Percentiles rank a stretch among this genome's conserved stretches.
Evolutionary conservation across 495 filamentous ascomycete genomes (phyloP).

Genomic region (Tuber borchii): DNA sequence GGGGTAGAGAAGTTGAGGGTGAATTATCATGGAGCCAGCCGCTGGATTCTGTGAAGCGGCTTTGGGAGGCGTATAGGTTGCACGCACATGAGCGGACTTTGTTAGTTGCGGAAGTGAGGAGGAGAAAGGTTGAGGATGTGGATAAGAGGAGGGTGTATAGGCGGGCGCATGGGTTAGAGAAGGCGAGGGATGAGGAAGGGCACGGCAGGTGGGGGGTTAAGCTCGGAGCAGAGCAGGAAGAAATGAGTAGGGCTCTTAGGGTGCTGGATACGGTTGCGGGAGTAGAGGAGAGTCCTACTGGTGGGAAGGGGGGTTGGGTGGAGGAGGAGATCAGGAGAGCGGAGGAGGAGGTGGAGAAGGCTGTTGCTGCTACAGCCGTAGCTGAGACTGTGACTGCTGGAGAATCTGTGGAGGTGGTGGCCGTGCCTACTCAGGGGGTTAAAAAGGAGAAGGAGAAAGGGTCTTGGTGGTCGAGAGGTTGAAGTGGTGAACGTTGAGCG

Average conservation of each 20-base stretch:
- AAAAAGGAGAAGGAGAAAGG: constrained; percentile 14
- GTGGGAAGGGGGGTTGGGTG: constrained; percentile 21
- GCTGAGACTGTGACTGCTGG: background rate
- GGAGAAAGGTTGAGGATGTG: constrained; percentile 35
- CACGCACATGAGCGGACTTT: constrained; percentile 35
- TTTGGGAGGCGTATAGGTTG: constrained; percentile 33
- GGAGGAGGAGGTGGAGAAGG: constrained; percentile 26
- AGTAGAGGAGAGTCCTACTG: background rate
- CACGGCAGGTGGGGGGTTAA: constrained; percentile 32
- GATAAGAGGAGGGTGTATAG: constrained; percentile 39
- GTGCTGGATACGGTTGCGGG: background rate
- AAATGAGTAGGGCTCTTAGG: background rate
- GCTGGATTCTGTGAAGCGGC: constrained; percentile 3
- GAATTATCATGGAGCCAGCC: constrained; percentile 23
- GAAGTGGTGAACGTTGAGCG: background rate
- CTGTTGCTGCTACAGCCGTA: constrained; percentile 2
- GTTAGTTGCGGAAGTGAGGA: constrained; percentile 19
- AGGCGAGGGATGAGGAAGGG: constrained; percentile 17
- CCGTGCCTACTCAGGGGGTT: background rate
- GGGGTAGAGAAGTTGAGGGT: constrained; percentile 20
- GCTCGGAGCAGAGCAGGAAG: constrained; percentile 10
- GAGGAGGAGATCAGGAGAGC: constrained; percentile 23
- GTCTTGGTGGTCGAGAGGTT: constrained; percentile 19
- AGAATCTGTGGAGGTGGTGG: background rate
- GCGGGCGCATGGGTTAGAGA: constrained; percentile 30